Evolutionary conservation across 169 alveolate species (phyloP).

Genomic region (Cryptosporidium felis): DNA sequence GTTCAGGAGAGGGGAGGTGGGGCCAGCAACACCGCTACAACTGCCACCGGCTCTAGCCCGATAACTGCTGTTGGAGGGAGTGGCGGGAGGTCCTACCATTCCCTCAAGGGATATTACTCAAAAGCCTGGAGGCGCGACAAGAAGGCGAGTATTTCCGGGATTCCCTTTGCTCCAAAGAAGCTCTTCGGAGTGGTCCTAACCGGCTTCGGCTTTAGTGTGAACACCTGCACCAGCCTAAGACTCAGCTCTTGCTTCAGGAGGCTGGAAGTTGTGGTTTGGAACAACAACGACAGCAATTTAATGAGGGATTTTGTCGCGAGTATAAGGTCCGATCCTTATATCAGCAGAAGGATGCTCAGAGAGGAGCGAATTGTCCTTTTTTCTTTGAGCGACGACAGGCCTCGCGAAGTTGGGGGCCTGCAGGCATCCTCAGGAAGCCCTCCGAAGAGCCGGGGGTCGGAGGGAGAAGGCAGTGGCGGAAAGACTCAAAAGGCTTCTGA

Average conservation of each 20-base stretch:
- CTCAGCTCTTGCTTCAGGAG: slow-evolving; percentile 44
- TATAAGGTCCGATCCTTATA: slow-evolving; percentile 4
- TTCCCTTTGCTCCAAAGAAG: slow-evolving; percentile 21
- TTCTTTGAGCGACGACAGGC: slow-evolving; percentile 21
- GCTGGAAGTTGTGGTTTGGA: slow-evolving; percentile 40
- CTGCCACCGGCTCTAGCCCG: background rate
- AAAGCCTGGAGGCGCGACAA: background rate
- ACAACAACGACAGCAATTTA: slow-evolving; percentile 42
- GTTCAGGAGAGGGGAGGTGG: background rate
- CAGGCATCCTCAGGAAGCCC: background rate
- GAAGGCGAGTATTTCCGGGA: background rate
- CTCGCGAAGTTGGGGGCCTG: background rate
- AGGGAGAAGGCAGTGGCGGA: background rate
- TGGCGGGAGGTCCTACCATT: background rate
- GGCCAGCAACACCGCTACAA: background rate
- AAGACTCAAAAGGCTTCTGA: background rate
- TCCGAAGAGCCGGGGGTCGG: background rate
- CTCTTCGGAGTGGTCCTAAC: slow-evolving; percentile 36
- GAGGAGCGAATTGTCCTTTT: slow-evolving; percentile 29
- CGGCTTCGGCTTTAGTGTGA: slow-evolving; percentile 29
- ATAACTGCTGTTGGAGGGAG: background rate
- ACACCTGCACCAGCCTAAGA: slow-evolving; percentile 40
- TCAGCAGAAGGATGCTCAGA: slow-evolving; percentile 17
- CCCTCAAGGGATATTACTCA: background rate
- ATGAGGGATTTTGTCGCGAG: slow-evolving; percentile 36